phyloP scores from a whole-genome alignment of 352 stramenopile genomes.

The Phytopythium chamaehyphon region DNA sequence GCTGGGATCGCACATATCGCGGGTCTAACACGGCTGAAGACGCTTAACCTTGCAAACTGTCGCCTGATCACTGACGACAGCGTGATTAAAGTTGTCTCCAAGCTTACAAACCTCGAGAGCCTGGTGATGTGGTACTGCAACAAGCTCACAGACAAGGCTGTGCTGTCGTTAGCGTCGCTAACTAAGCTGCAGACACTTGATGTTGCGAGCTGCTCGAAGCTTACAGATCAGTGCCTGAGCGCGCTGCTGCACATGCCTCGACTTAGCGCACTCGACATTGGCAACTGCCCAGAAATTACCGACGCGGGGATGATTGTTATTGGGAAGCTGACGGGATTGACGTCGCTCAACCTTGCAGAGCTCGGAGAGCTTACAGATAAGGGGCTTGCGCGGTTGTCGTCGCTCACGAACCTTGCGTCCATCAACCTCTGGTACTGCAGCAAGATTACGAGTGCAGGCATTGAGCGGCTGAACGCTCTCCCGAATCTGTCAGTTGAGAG shows the following conservation, averaged over 20 bases:
- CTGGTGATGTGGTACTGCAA: constrained; percentile 84
- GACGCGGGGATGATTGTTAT: constrained; percentile 52
- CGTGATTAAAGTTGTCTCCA: constrained; percentile 26
- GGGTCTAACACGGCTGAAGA: constrained; percentile 43
- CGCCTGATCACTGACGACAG: constrained; percentile 64
- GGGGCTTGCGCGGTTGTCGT: constrained; percentile 40
- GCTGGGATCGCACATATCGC: constrained; percentile 38
- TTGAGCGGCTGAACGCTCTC: constrained; percentile 46
- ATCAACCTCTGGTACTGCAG: constrained; percentile 84
- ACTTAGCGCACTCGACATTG: constrained; percentile 70
- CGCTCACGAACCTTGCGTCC: constrained; percentile 42
- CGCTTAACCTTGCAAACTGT: constrained; percentile 79
- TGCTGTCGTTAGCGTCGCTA: constrained; percentile 33
- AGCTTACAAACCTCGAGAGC: constrained; percentile 47
- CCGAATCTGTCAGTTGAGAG: constrained; percentile 41
- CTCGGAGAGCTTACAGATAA: constrained; percentile 66
- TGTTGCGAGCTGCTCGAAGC: constrained; percentile 66
- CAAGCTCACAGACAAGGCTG: constrained; percentile 69
- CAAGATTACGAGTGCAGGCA: constrained; percentile 53
- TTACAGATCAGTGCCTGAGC: constrained; percentile 49
- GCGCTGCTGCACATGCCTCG: constrained; percentile 47
- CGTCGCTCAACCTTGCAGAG: constrained; percentile 67
- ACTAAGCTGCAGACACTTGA: constrained; percentile 62
- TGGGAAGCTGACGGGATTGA: constrained; percentile 45
- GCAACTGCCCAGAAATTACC: constrained; percentile 75